Base-by-base conservation (phyloP, 2,329 filamentous ascomycete species). In the Macroventuria anomochaeta region DNA sequence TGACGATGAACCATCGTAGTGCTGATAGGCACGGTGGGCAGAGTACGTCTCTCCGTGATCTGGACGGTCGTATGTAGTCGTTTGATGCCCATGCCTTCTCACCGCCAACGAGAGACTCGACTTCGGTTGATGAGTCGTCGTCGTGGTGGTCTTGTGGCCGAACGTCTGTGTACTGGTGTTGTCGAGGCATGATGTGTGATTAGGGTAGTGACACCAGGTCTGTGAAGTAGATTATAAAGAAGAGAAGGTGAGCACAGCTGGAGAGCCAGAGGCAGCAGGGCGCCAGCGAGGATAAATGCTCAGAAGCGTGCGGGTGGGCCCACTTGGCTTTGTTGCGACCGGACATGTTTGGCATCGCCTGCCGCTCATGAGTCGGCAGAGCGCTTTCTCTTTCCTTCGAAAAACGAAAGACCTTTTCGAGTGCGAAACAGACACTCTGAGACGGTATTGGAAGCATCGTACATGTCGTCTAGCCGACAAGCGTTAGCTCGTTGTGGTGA, bases 61-160 rank as follows among this genome's bases (percentile, higher is more conserved):
- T 53, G 17, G 56, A 50, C 42, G 61, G 46, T 26, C 53, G 58
- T 37, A 53, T 55, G 25, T 58, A 70, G 12, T 64, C 61, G 20
- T 62, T 55, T 26, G 55, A 11, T 18, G 43, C 44, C 67, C 68
- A 70, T 36, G 62, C 55, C 52, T 71, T 72, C 46, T 69, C 66
- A 33, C 51, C 57, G 17, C 65, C 69, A 12, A 69, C 62, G 1
- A 73, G 54, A 2, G 68, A 71, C 41, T 71, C 70, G 2, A 73
- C 70, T 43, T 73, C 70, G 2, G 70, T 73, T 12, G 67, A 68
- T 15, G 70, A 71, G 42, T 69, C 65, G 49, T 70, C 67, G 26
- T 70, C 67, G 31, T 68, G 61, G 34, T 58, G 58, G 32, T 69
- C 66, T 13, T 61, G 53, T 11, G 55, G 48, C 7, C 55, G 59